These are phyloP conservation scores for Trichoderma endophyticum DNA, from an alignment of 2,329 filamentous ascomycete species.

Conservation along the genomic window DNA sequence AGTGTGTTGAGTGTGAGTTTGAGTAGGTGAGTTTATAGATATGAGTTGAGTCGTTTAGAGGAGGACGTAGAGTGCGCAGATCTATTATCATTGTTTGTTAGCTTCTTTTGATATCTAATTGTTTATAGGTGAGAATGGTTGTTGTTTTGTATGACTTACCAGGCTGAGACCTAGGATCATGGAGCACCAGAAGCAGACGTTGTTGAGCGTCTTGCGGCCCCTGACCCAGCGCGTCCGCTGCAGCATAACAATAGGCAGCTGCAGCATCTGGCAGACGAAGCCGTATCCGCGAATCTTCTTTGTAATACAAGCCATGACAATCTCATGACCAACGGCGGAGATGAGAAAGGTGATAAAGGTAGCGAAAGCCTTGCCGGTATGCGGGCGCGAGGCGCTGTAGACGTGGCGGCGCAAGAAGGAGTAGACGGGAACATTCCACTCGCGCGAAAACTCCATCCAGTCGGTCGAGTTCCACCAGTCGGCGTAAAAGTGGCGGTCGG, in stretches of 20 bases:
- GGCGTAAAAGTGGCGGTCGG: conserved; percentile 87
- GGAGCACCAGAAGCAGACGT: conserved; percentile 84
- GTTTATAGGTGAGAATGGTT: too few species aligned
- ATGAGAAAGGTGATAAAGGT: conserved; percentile 91
- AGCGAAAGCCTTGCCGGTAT: conserved; percentile 72
- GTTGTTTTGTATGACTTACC: conserved; percentile 48
- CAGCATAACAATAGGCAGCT: conserved; percentile 90
- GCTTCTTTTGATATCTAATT: too few species aligned
- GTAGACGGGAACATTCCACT: conserved; percentile 98
- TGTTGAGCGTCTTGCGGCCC: conserved; percentile 75
- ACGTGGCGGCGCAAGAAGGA: conserved; percentile 93
- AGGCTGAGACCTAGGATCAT: conserved; percentile 85
- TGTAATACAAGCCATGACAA: conserved; percentile 97
- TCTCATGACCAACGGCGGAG: conserved; percentile 83
- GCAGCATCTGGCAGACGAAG: conserved; percentile 92
- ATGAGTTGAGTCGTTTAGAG: conserved; percentile 32
- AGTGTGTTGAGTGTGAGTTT: neutral
- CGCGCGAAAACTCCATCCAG: conserved; percentile 92
- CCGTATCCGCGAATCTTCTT: conserved; percentile 95
- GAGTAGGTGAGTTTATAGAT: neutral
- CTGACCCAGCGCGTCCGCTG: conserved; percentile 78
- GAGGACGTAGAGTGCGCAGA: conserved; percentile 54
- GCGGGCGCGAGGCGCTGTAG: conserved; percentile 75
- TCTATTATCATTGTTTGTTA: conserved; percentile 32
- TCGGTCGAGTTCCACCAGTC: conserved; percentile 77